Evolutionary conservation across 441 rosid genomes (phyloP), one percentile per base, ranked within the genome.

Genomic region (Mallotus japonicus): DNA sequence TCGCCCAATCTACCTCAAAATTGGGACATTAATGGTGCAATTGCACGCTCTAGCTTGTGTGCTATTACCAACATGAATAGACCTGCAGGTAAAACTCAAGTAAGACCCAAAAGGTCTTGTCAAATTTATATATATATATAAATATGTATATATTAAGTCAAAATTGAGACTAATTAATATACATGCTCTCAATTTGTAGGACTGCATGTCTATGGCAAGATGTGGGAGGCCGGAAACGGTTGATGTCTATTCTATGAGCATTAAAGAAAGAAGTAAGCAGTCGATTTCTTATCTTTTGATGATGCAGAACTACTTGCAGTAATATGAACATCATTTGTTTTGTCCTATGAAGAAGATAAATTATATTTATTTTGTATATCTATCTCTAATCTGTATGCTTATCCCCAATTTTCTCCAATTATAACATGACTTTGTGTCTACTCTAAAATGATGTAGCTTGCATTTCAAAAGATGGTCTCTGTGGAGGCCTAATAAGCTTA

Each of bases 21-120:
- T 72, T 79, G 83, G 85, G 86, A 84, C 54, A 73, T 76, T 70
- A 71, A 75, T 63, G 73, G 80, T 82, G 83, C 86, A 79, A 76
- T 79, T 68, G 73, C 76, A 16, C 84, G 72, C 34, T 80, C 86
- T 37, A 67, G 78, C 72, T 77, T 85, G 63, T 71, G 75, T 72
- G 76, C 84, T 71, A 44, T 65, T 68, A 76, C 85, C 79, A 84
- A 79, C 74, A 72, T 78, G 61, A 89, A 79, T 70, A 73, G 78
- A 59, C 74, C 81, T 11, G 53, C 78, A 76, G 88, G 91, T 86
- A 80, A 32, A 13, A 13, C n/a, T 11, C 9, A 50, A 54, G 24
- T 62, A 22, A 65, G 13, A 2, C 16, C 19, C 58, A 10, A 20
- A 49, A 67, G 9, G 32, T n/a, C 57, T 28, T 42, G 50, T 69